Evolutionary conservation across 345 rosid species (phyloP), one percentile per base, ranked within the genome.

Genomic region (Brassica incana): DNA sequence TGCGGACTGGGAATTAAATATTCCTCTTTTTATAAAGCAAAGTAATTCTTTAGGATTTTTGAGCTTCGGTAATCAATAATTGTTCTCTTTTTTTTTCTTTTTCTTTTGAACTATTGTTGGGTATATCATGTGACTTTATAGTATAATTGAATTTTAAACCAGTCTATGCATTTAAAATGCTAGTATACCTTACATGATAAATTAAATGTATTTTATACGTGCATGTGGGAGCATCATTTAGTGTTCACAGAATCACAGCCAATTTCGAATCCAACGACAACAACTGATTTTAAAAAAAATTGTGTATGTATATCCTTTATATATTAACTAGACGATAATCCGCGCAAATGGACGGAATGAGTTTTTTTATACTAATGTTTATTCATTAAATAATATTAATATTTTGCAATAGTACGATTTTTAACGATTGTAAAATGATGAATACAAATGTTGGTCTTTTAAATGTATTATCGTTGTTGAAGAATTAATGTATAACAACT

Each of bases 151-250:
- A 3, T 63, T 30, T 30, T 32, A 36, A 45, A 25, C 36, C 18
- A 68, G 61, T 20, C 72, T 38, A 20, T 18, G 59, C 25, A 52
- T 50, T 45, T 45, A 45, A 45, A 2, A 40, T 9, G 10, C 48
- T 56, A 69, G 18, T 40, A 40, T 61, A 10, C 8, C 50, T 29
- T 63, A 2, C 9, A 8, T n/a, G 23, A 64, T 33, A 45, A n/a
- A 11, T 25, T 54, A 54, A 45, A 72, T 20, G 27, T 59, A 58
- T 11, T 45, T 59, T 40, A 62, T 25, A 54, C 25, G 29, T 61
- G 52, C 52, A 43, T 61, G 78, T 73, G 69, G 40, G 67, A 59
- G 29, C 64, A 33, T 4, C 78, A 73, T 79, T 72, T 14, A 73
- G 15, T 78, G 77, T 35, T 35, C 48, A 52, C 38, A 38, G 11